A percentile compares a stretch with the other conserved stretches of the same genome.
phyloP scores from a whole-genome alignment of 306 rosid genomes.

The Corylus americana region DNA sequence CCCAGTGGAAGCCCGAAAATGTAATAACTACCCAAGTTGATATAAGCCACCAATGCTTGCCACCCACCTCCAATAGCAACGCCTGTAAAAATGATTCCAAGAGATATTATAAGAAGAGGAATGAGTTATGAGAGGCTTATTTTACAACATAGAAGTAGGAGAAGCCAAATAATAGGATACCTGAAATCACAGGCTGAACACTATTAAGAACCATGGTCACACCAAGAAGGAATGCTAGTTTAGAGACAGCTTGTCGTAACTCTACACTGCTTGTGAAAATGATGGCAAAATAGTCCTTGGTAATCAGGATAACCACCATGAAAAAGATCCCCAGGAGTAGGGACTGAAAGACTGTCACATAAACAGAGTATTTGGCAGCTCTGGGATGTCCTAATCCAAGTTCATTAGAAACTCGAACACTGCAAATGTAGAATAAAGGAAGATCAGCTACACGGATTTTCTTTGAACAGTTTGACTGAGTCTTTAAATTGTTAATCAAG shows the following conservation, averaged over 20 bases:
- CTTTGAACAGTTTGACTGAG: too few species aligned
- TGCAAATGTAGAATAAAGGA: slow-evolving; percentile 16
- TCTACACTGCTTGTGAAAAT: slow-evolving; percentile 55
- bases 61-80: slow-evolving; percentile 97
- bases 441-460: not conserved
- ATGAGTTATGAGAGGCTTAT: not conserved
- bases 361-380: slow-evolving; percentile 76
- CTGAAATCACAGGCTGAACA: slow-evolving; percentile 89
- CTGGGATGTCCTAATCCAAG: slow-evolving; percentile 78
- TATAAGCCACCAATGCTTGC: slow-evolving; percentile 84
- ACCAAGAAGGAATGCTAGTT: slow-evolving; percentile 68
- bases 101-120: not conserved
- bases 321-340: slow-evolving; percentile 63
- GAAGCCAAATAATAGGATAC: slow-evolving; percentile 23
- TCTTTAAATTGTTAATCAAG: too few species aligned
- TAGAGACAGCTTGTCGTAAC: slow-evolving; percentile 55
- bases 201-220: slow-evolving; percentile 79
- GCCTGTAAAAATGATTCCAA: slow-evolving; percentile 45
- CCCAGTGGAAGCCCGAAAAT: slow-evolving; percentile 82
- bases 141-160: not conserved
- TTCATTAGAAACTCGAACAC: slow-evolving; percentile 67
- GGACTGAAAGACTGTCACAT: slow-evolving; percentile 64
- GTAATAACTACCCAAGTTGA: slow-evolving; percentile 78
- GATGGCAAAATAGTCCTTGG: slow-evolving; percentile 52
- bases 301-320: slow-evolving; percentile 48